Percentiles rank a stretch among this genome's conserved stretches.
These are phyloP conservation scores for Baeospora myosura DNA, from an alignment of 1,284 basidiomycete species.

Conservation along the genomic window DNA sequence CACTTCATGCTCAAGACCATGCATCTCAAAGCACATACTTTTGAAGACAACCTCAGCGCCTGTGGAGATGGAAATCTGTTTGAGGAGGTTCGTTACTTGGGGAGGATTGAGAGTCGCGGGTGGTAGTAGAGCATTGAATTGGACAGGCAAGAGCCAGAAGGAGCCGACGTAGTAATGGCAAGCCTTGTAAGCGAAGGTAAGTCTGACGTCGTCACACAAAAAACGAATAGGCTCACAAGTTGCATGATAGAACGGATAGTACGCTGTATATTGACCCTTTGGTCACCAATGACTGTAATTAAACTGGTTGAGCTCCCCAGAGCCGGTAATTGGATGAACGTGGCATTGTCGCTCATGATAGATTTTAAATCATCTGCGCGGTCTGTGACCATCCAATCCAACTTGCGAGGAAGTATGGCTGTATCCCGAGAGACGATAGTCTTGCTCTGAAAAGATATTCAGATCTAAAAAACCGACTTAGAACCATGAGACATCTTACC, in stretches of 20 bases:
- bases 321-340: conserved; percentile 90
- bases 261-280: conserved; percentile 90
- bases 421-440: conserved; percentile 89
- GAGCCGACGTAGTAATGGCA: conserved; percentile 95
- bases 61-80: conserved; percentile 80
- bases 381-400: conserved; percentile 97
- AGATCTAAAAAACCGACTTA: conserved; percentile 7
- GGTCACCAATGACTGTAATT: conserved; percentile 92
- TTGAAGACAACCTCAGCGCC: conserved; percentile 97
- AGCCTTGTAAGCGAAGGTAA: conserved; percentile 44
- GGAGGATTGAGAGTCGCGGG: conserved; percentile 76
- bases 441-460: conserved; percentile 60
- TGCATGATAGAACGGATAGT: conserved; percentile 95
- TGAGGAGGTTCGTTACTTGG: conserved; percentile 80
- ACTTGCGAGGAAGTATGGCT: conserved; percentile 89
- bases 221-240: conserved; percentile 53
- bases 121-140: conserved; percentile 87
- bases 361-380: conserved; percentile 84
- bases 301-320: conserved; percentile 88
- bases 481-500: conserved; percentile 36
- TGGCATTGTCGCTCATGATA: conserved; percentile 94
- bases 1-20: conserved; percentile 92
- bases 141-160: conserved; percentile 90
- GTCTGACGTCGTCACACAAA: conserved; percentile 4
- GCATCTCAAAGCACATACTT: conserved; percentile 95